Conservation (phyloP, 495 filamentous ascomycete species). For the Aspergillus biplanus region DNA sequence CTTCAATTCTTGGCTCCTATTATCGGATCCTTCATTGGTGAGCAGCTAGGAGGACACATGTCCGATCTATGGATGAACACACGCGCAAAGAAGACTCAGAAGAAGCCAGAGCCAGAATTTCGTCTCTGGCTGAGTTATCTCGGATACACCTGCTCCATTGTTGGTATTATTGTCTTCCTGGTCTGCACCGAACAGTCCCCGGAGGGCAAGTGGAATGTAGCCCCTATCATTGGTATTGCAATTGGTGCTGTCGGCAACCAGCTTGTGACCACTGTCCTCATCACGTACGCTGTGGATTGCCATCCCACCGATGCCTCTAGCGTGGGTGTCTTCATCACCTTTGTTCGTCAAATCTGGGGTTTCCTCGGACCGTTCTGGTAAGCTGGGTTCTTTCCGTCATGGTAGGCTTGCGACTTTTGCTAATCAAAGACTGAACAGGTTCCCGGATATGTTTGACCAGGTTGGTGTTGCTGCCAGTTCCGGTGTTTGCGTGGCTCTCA, state of each 20-base stretch:
- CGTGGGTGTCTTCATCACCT: slow-evolving; percentile 60
- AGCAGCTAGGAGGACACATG: slow-evolving; percentile 56
- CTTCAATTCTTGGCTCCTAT: slow-evolving; percentile 58
- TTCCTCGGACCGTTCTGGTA: slow-evolving; percentile 65
- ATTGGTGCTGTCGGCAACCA: slow-evolving; percentile 59
- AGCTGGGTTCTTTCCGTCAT: slow-evolving; percentile 2
- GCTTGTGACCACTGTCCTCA: slow-evolving; percentile 58
- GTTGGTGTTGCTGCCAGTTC: slow-evolving; percentile 47
- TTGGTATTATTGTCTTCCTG: slow-evolving; percentile 55
- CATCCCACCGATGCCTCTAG: slow-evolving; percentile 51
- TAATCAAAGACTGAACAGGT: slow-evolving; percentile 35
- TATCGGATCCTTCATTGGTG: slow-evolving; percentile 58
- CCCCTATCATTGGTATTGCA: slow-evolving; percentile 53
- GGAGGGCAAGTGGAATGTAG: slow-evolving; percentile 48
- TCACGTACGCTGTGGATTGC: slow-evolving; percentile 61
- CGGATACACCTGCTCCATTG: slow-evolving; percentile 51
- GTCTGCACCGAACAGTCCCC: slow-evolving; percentile 48
- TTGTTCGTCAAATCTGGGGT: slow-evolving; percentile 58
- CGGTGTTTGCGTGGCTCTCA: slow-evolving; percentile 45
- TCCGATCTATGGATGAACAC: slow-evolving; percentile 57
- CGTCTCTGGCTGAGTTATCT: slow-evolving; percentile 59
- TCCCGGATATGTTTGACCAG: slow-evolving; percentile 53
- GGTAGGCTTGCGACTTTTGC: neutral
- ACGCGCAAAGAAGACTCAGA: slow-evolving; percentile 28
- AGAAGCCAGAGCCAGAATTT: slow-evolving; percentile 44